Evolutionary conservation across 78 protist genomes (phyloP).

Genomic region (Carpediemonas membranifera): DNA sequence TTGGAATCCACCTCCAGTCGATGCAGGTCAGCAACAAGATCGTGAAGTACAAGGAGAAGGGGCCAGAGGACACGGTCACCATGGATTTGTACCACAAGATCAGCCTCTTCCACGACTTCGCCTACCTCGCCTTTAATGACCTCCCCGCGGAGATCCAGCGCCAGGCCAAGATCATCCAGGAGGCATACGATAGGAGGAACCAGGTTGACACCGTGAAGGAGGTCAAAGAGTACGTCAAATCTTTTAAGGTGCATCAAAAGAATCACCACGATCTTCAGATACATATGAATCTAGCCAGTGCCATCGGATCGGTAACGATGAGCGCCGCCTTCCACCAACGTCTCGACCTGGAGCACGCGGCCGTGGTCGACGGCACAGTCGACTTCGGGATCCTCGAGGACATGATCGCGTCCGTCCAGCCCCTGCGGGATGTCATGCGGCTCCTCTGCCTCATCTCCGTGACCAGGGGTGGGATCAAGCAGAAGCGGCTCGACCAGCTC

Average conservation of each 20-base stretch:
- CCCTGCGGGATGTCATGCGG: constrained; percentile 32
- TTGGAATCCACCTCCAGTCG: constrained; percentile 41
- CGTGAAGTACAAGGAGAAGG: no score
- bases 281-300: not conserved
- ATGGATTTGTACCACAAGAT: not conserved
- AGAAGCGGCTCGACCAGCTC: constrained; percentile 23
- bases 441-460: constrained; percentile 50
- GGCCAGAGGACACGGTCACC: no score
- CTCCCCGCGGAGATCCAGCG: not conserved
- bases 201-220: constrained; percentile 30
- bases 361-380: no score
- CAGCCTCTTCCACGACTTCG: not conserved
- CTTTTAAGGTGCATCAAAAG: constrained; percentile 15
- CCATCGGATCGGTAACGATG: not conserved
- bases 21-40: not conserved
- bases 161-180: constrained; percentile 22
- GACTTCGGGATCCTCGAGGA: constrained; percentile 58
- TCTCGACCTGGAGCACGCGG: constrained; percentile 25
- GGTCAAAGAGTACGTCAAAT: constrained; percentile 23
- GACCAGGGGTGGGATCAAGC: constrained; percentile 40
- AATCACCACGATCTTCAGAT: constrained; percentile 25
- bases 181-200: constrained; percentile 29
- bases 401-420: constrained; percentile 32
- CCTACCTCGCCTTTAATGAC: not conserved
- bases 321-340: constrained; percentile 12